Base-by-base conservation (phyloP, 1,139 yeast species). In the Candida sp. region DNA sequence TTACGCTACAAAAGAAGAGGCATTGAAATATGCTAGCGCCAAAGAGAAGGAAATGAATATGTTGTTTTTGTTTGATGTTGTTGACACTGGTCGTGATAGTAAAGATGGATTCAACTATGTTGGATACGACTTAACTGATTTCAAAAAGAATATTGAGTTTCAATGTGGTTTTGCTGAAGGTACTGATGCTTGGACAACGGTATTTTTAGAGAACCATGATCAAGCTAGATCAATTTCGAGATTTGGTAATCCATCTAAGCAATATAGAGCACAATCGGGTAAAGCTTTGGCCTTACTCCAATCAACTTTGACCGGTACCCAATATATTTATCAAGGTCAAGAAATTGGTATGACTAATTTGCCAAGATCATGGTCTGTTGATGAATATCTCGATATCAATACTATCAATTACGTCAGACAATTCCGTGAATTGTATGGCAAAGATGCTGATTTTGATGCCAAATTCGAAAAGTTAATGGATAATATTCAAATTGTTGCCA, bases 311-410 rank as follows among this genome's bases (percentile, higher is more conserved):
- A 73, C 81, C 19, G 85, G 85, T 38, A 79, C 84, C 6, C 62
- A 77, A 47, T 80, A 68, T 58, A 61, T 79, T 34, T 79, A 79
- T 57, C 83, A 79, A 56, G 84, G 84, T 41, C 84, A 79, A 55
- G 84, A 79, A 55, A 66, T 79, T 46, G 84, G 80, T 34, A 76
- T 74, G 77, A 67, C 70, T 38, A 79, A 79, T 54, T 58, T 75
- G 27, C 70, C 73, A 29, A 49, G 56, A 41, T 53, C 57, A 30
- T 75, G 82, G 82, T 64, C 66, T 22, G 61, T 78, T 41, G 64
- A 60, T 22, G 81, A 78, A 49, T 79, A 77, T 57, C 61, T 64
- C 52, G 84, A 80, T 54, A 68, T 79, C 47, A 71, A 73, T 49
- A 63, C 77, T 35, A 57, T 66, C 50, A 73, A 71, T 56, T 72